These are phyloP conservation scores for Chlorella sp. DNA, from an alignment of 139 green algal genomes.

Conservation along the genomic window DNA sequence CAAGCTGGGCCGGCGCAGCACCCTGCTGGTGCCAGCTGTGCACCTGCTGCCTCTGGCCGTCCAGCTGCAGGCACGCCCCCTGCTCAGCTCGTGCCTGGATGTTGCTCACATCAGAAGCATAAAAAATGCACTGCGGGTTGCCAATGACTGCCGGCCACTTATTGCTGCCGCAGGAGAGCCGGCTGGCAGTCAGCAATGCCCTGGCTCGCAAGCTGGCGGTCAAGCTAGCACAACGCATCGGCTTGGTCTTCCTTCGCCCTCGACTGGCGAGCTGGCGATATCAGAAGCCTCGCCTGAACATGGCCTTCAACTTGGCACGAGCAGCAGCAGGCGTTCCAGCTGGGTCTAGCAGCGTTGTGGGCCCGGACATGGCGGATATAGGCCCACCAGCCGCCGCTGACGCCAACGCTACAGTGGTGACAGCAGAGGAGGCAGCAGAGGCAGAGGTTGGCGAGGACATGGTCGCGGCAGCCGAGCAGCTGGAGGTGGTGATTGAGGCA, in stretches of 20 bases:
- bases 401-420: too few relatives aligned
- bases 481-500: slow-evolving; percentile 36
- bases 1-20: slow-evolving; percentile 62
- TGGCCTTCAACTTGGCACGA: not conserved
- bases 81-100: too few relatives aligned
- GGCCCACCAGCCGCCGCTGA: too few relatives aligned
- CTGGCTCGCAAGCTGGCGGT: slow-evolving; percentile 70
- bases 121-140: too few relatives aligned
- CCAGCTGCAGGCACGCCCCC: too few relatives aligned
- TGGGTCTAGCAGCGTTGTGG: too few relatives aligned
- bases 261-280: slow-evolving; percentile 81
- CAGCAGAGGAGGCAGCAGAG: slow-evolving; percentile 49
- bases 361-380: too few relatives aligned
- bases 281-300: slow-evolving; percentile 23
- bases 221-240: slow-evolving; percentile 87
- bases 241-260: slow-evolving; percentile 76
- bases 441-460: slow-evolving; percentile 70
- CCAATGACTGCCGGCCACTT: too few relatives aligned
- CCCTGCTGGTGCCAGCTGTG: slow-evolving; percentile 49
- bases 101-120: too few relatives aligned
- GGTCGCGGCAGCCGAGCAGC: slow-evolving; percentile 40
- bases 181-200: slow-evolving; percentile 34
- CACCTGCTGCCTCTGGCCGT: slow-evolving; percentile 38
- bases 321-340: not conserved
- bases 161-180: too few relatives aligned